Evolutionary conservation across 257 asterid species (phyloP), one percentile per base, ranked within the genome.

Genomic region (Eustoma russellianum): DNA sequence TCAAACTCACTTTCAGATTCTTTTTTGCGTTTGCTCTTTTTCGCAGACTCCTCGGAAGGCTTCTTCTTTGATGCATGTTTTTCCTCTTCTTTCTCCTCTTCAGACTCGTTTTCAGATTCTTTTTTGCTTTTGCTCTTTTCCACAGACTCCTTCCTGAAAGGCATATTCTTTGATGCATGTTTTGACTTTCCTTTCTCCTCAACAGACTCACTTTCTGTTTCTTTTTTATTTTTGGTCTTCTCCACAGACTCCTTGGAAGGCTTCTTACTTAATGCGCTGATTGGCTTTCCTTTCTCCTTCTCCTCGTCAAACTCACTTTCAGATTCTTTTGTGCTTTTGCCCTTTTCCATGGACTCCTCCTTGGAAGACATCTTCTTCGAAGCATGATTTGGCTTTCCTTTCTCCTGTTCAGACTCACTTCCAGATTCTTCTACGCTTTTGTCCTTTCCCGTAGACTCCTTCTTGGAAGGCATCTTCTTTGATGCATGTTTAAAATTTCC

Each of bases 191-290:
- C 43, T 38, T 38, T 11, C 5, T 7, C 43, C 43, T 48, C 73
- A 55, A 74, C 77, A 59, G 74, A 82, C 64, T 71, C 83, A 38
- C 43, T 38, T 38, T 38, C 43, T 2, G 43, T 7, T 38, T 38
- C 82, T 24, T 24, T 24, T 78, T 79, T 75, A 56, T 76, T 70
- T 66, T 66, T 75, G 13, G 77, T 61, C 59, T 71, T 80, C 54
- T 50, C 76, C 28, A 66, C 68, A 24, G 85, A 66, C 63, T 84
- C 82, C 70, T 77, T 78, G n/a, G 63, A 52, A 43, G 86, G 72
- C 38, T 89, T 66, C 62, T 69, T 77, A 64, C 65, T 44, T 9
- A 67, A 55, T 48, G 53, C 68, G 33, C 16, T 66, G 74, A 34
- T 53, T 16, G 65, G 65, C 62, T 70, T 65, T 67, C 53, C 72